Evolutionary conservation across 1,284 basidiomycete genomes (phyloP).

Genomic region (Apiotrichum gamsii): DNA sequence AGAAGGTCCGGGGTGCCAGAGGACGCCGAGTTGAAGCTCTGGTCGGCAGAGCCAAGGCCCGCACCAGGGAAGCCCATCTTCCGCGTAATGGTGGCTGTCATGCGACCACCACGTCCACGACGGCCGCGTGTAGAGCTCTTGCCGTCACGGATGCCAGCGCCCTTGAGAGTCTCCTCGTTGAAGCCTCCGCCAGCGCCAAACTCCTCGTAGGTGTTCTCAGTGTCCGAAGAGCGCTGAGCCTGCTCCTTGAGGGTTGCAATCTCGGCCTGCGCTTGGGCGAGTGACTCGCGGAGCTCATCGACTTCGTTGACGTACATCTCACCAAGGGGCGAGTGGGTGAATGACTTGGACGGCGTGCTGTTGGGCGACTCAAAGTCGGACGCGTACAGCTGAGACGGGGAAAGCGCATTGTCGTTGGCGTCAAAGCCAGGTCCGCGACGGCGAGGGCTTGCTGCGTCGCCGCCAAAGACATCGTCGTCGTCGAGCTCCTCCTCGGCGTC

Average conservation of each 20-base stretch:
- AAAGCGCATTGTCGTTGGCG: slow-evolving; percentile 52
- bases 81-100: slow-evolving; percentile 31
- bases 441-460: slow-evolving; percentile 55
- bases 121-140: slow-evolving; percentile 35
- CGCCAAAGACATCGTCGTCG: slow-evolving; percentile 60
- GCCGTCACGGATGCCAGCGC: slow-evolving; percentile 15
- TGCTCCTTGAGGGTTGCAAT: slow-evolving; percentile 35
- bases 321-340: slow-evolving; percentile 36
- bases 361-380: slow-evolving; percentile 58
- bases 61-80: slow-evolving; percentile 39
- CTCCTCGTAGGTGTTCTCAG: slow-evolving; percentile 25
- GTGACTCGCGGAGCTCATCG: slow-evolving; percentile 40
- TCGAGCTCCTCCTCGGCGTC: slow-evolving; percentile 52
- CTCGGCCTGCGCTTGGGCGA: slow-evolving; percentile 37
- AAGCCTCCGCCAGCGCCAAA: slow-evolving; percentile 20
- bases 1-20: slow-evolving; percentile 44
- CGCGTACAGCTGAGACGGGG: slow-evolving; percentile 44
- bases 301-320: slow-evolving; percentile 44
- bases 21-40: slow-evolving; percentile 35
- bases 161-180: slow-evolving; percentile 6
- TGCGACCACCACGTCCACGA: slow-evolving; percentile 31
- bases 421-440: slow-evolving; percentile 58
- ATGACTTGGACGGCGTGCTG: slow-evolving; percentile 52
- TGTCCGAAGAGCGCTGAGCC: slow-evolving; percentile 10
- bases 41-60: slow-evolving; percentile 27